Evolutionary conservation across 495 filamentous ascomycete genomes (phyloP).

Genomic region (Xanthoparmelia taractica): DNA sequence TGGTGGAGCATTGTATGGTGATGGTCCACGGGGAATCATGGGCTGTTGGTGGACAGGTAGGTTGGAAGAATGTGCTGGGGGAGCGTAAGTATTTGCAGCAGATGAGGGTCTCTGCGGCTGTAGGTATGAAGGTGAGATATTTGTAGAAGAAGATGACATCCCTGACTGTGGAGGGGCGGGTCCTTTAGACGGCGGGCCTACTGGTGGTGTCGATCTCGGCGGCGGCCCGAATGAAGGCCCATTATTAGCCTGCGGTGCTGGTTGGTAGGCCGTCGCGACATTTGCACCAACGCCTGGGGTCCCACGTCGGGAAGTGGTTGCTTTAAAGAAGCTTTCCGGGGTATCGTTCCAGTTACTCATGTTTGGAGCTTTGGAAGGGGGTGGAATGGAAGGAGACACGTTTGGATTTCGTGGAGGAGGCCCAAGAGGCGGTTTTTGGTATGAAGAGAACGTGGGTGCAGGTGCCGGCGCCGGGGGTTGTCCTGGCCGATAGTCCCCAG

Average conservation of each 20-base stretch:
- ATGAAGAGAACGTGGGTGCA: slow-evolving; percentile 35
- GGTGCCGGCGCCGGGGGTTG: slow-evolving; percentile 33
- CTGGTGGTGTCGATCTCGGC: slow-evolving; percentile 37
- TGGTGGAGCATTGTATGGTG: slow-evolving; percentile 83
- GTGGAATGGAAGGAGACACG: slow-evolving; percentile 54
- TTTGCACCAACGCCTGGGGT: slow-evolving; percentile 57
- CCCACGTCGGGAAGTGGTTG: slow-evolving; percentile 56
- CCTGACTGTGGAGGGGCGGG: slow-evolving; percentile 43
- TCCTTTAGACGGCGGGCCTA: slow-evolving; percentile 50
- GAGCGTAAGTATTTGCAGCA: slow-evolving; percentile 67
- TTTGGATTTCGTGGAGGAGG: slow-evolving; percentile 52
- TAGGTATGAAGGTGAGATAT: slow-evolving; percentile 36
- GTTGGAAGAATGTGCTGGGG: slow-evolving; percentile 35
- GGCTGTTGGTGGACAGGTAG: slow-evolving; percentile 38
- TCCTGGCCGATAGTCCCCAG: slow-evolving; percentile 44
- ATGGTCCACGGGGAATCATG: slow-evolving; percentile 65
- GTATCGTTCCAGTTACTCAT: slow-evolving; percentile 89
- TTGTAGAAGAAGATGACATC: slow-evolving; percentile 46
- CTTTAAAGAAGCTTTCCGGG: slow-evolving; percentile 70
- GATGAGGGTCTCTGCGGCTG: slow-evolving; percentile 48
- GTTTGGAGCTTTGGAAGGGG: slow-evolving; percentile 63
- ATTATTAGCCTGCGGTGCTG: slow-evolving; percentile 37
- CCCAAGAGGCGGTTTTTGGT: slow-evolving; percentile 37
- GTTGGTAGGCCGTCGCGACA: slow-evolving; percentile 62
- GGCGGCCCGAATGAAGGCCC: slow-evolving; percentile 35